Evolutionary conservation across 2,329 filamentous ascomycete species (phyloP).

Genomic region (Sporothrix mexicana): DNA sequence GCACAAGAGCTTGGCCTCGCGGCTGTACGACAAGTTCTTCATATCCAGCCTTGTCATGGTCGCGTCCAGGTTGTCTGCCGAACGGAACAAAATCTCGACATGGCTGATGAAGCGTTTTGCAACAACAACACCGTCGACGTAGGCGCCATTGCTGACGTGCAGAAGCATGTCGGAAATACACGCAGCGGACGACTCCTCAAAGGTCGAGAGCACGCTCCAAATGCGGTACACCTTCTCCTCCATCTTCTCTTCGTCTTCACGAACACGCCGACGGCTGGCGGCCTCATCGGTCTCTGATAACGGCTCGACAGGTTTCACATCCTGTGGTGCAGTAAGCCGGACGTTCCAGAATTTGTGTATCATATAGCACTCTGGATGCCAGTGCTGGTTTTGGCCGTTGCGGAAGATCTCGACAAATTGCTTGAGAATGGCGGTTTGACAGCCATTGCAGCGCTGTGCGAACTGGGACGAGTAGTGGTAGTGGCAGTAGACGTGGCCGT

Average conservation of each 20-base stretch:
- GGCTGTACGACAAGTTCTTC: conserved; percentile 87
- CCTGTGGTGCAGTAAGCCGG: conserved; percentile 70
- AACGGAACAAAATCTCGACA: conserved; percentile 88
- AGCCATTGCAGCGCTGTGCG: conserved; percentile 94
- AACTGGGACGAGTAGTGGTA: conserved; percentile 99
- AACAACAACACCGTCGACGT: conserved; percentile 91
- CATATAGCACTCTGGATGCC: conserved; percentile 99
- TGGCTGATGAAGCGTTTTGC: conserved; percentile 97
- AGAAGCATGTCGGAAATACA: conserved; percentile 99
- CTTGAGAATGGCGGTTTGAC: conserved; percentile 95
- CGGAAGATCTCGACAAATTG: conserved; percentile 99
- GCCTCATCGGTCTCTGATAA: conserved; percentile 52
- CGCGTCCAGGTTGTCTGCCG: conserved; percentile 82
- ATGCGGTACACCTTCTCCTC: conserved; percentile 98
- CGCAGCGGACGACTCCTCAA: conserved; percentile 95
- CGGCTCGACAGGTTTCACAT: conserved; percentile 46
- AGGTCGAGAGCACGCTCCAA: conserved; percentile 96
- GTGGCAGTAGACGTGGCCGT: conserved; percentile 95
- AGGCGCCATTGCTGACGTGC: conserved; percentile 96
- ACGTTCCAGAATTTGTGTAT: conserved; percentile 99
- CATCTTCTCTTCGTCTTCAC: conserved; percentile 88
- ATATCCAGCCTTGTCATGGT: conserved; percentile 71
- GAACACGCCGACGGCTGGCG: conserved; percentile 75
- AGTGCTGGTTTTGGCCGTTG: conserved; percentile 97
- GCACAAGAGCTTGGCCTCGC: conserved; percentile 98